Evolutionary conservation across 1,139 yeast species (phyloP), one percentile per base, ranked within the genome.

Genomic region (Casaregolazyma suthepensis): DNA sequence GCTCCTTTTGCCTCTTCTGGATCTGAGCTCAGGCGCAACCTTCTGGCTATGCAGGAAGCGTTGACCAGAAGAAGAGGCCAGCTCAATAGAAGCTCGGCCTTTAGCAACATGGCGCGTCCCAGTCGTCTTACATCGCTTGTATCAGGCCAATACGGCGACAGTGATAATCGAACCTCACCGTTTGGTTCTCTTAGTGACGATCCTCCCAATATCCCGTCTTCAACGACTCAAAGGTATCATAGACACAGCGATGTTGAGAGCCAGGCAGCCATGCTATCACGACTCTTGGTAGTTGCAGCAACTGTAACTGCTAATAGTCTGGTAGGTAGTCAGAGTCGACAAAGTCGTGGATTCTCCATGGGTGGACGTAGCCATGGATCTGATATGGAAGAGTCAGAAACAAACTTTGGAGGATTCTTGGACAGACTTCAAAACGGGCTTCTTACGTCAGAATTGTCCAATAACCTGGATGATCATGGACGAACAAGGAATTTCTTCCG

Each of bases 241-340:
- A 15, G 40, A 13, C 40, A 35, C 40, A 35, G 42, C 19, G 50
- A 47, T 17, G 26, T 60, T 23, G 72, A 70, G 48, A 65, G 70
- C 50, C 80, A 76, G 53, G 71, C 77, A 0, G 70, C 72, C 12
- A 70, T 75, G 68, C 64, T 77, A 13, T 73, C 80, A 1, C 65
- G 79, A 38, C 59, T 77, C 17, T 58, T 77, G 45, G 77, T 77
- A 15, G 66, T 75, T 19, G 80, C 80, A 0, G 78, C 80, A 0
- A 69, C 75, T 0, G 75, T 78, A 5, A 75, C 80, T 0, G 77
- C 78, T 1, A 63, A 66, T 2, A 69, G 77, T 3, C 59, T 77
- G 26, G 68, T 75, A 46, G 79, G 74, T 18, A 20, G 43, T 15
- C 52, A 52, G 13, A 52, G 68, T 62, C 20, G 57, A 62, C 20